phyloP scores from a whole-genome alignment of 306 rosid genomes.

The Cucurbita maxima region DNA sequence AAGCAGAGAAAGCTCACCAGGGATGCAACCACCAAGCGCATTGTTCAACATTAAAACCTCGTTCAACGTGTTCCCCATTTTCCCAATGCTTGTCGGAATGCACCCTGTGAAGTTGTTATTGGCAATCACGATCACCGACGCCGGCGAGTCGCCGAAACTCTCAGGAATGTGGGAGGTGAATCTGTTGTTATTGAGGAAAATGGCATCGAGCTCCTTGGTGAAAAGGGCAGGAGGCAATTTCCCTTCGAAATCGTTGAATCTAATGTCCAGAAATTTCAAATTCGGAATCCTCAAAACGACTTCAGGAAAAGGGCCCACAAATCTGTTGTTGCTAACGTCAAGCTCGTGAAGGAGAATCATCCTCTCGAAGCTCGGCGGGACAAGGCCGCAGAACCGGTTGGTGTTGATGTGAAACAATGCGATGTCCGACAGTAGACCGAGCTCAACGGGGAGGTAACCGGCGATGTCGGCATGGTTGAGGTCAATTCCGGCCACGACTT shows the following conservation, averaged over 20 bases:
- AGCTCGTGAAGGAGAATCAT: slow-evolving; percentile 35
- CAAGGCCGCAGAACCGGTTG: slow-evolving; percentile 61
- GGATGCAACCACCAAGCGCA: slow-evolving; percentile 45
- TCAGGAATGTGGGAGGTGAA: slow-evolving; percentile 19
- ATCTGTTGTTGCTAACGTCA: slow-evolving; percentile 68
- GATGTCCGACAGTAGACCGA: slow-evolving; percentile 43
- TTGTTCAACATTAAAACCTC: slow-evolving; percentile 44
- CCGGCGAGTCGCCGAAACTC: slow-evolving; percentile 39
- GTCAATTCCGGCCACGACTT: slow-evolving; percentile 69
- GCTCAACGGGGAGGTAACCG: slow-evolving; percentile 47
- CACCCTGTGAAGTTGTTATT: slow-evolving; percentile 54
- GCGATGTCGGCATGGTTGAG: slow-evolving; percentile 75
- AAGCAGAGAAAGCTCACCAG: slow-evolving; percentile 42
- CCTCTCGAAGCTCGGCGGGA: slow-evolving; percentile 38
- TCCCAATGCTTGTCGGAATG: slow-evolving; percentile 40
- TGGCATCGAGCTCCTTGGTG: slow-evolving; percentile 17
- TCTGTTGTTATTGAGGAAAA: slow-evolving; percentile 32
- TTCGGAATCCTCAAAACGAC: slow-evolving; percentile 25
- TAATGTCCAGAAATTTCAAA: slow-evolving; percentile 34
- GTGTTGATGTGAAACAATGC: slow-evolving; percentile 58
- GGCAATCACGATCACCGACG: slow-evolving; percentile 41
- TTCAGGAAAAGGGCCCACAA: slow-evolving; percentile 54
- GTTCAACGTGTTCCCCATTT: slow-evolving; percentile 40
- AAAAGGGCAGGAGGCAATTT: slow-evolving; percentile 39
- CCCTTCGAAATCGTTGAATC: slow-evolving; percentile 69